Conservation (phyloP, 2,329 filamentous ascomycete genomes). For the Kalmusia sp. region DNA sequence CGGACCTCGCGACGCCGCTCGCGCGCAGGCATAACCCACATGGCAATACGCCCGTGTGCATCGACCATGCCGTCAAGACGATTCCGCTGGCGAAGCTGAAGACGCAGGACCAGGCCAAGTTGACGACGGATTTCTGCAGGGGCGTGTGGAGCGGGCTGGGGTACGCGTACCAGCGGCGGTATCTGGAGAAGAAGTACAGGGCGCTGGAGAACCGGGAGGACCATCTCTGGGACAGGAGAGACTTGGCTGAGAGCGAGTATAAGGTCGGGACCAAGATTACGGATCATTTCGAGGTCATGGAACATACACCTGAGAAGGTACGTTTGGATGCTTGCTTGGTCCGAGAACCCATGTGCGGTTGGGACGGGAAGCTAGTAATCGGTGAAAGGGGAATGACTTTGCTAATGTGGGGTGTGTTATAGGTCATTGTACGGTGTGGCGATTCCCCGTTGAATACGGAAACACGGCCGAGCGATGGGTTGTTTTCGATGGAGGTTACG, state of each 20-base stretch:
- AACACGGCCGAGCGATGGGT: slow-evolving; percentile 41
- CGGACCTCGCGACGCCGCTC: slow-evolving; percentile 34
- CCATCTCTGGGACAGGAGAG: slow-evolving; percentile 44
- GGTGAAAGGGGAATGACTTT: not conserved
- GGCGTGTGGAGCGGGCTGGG: slow-evolving; percentile 47
- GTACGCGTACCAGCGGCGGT: slow-evolving; percentile 44
- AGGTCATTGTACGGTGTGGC: slow-evolving; percentile 49
- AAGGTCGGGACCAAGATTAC: slow-evolving; percentile 44
- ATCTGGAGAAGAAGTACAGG: slow-evolving; percentile 45
- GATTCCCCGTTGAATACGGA: slow-evolving; percentile 42
- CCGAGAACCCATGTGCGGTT: too few species aligned
- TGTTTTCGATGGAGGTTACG: slow-evolving; percentile 49
- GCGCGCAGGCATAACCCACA: slow-evolving; percentile 39
- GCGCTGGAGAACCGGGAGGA: slow-evolving; percentile 37
- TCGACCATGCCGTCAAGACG: slow-evolving; percentile 46
- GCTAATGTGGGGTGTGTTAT: slow-evolving; percentile 14
- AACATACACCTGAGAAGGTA: slow-evolving; percentile 45
- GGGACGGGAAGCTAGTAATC: not conserved
- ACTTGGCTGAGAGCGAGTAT: slow-evolving; percentile 43
- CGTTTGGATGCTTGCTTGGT: slow-evolving; percentile 5
- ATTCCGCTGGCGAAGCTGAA: slow-evolving; percentile 44
- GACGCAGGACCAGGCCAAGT: slow-evolving; percentile 32
- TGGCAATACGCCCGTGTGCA: slow-evolving; percentile 40
- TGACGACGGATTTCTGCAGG: slow-evolving; percentile 47
- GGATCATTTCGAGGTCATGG: slow-evolving; percentile 52